These are phyloP conservation scores for Blumeria hordei DNA, from an alignment of 2,329 filamentous ascomycete species.

Conservation along the genomic window DNA sequence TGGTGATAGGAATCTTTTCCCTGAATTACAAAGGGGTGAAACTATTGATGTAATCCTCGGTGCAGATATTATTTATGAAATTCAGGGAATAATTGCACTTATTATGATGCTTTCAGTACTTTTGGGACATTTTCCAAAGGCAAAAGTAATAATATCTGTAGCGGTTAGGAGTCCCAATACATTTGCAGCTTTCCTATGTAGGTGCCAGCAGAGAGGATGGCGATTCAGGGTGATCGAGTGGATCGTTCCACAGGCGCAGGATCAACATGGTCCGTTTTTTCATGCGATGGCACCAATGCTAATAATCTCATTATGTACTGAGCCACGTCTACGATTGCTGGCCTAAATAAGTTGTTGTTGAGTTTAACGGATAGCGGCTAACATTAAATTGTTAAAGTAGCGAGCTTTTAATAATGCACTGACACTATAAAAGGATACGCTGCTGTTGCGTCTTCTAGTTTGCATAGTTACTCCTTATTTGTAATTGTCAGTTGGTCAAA, in stretches of 20 bases:
- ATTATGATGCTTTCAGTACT: constrained; percentile 39
- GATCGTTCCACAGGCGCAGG: constrained; percentile 15
- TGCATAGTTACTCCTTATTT: no score
- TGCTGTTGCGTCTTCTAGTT: no score
- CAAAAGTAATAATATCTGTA: constrained; percentile 41
- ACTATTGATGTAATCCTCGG: constrained; percentile 40
- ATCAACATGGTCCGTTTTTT: constrained; percentile 41
- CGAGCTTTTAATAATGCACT: no score
- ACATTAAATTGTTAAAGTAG: no score
- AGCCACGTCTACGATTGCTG: no score
- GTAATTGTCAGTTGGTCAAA: no score
- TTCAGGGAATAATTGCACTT: constrained; percentile 33
- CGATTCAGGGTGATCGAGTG: constrained; percentile 16
- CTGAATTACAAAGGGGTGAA: constrained; percentile 19
- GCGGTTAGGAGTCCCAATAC: constrained; percentile 48
- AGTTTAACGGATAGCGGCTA: no score
- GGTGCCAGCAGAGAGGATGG: neutral
- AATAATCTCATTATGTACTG: neutral
- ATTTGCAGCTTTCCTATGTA: constrained; percentile 35
- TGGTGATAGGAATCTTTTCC: constrained; percentile 16
- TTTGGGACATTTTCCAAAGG: constrained; percentile 27
- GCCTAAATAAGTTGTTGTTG: no score
- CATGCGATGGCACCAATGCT: neutral
- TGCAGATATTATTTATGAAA: constrained; percentile 60
- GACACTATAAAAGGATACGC: no score